A percentile compares a stretch with the other conserved stretches of the same genome.
Evolutionary conservation across 31 red algal species (phyloP).

Genomic region (Pterothamnion heteromorphum): DNA sequence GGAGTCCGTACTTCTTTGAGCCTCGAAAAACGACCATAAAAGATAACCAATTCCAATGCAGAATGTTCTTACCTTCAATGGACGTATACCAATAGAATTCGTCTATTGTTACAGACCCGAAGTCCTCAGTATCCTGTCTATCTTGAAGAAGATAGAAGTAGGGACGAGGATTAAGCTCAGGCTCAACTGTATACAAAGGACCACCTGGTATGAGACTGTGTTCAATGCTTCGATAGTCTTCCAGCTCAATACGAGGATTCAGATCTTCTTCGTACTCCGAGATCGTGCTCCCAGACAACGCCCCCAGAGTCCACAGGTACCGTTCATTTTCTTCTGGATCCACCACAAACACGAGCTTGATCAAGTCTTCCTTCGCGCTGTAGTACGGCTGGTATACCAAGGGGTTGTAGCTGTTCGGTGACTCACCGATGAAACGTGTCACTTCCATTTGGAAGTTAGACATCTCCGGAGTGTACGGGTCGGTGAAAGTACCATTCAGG

Average conservation of each 20-base stretch:
- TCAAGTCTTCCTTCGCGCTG: background rate
- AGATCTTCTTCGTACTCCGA: background rate
- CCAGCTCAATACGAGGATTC: background rate
- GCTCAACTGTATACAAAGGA: background rate
- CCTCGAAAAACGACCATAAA: background rate
- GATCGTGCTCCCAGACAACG: background rate
- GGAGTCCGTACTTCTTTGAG: background rate
- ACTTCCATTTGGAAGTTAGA: background rate
- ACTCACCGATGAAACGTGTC: background rate
- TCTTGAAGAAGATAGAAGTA: background rate
- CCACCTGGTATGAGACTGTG: background rate
- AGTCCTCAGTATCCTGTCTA: background rate
- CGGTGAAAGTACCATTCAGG: background rate
- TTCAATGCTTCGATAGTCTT: background rate
- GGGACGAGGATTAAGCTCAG: background rate
- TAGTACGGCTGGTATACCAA: background rate
- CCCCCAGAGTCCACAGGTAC: background rate
- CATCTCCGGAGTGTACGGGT: background rate
- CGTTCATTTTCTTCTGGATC: background rate
- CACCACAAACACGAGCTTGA: background rate
- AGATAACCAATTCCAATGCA: background rate
- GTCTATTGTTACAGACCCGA: background rate
- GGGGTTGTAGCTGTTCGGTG: background rate
- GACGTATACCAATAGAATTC: background rate
- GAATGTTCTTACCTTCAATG: background rate